Conservation (phyloP, 192 early-diverging fungal species). For the Spinellus fusiger region DNA sequence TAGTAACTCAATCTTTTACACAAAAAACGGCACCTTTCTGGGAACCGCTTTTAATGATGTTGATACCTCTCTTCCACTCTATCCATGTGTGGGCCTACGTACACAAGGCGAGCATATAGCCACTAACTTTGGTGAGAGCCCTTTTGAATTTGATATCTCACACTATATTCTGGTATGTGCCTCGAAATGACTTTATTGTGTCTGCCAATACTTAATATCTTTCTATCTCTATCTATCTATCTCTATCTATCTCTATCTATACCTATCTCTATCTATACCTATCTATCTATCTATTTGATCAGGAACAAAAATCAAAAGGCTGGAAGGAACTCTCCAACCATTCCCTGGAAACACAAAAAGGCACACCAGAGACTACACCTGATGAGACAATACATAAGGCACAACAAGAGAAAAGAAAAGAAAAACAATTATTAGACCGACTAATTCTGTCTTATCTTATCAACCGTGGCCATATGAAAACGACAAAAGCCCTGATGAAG, state of each 20-base stretch:
- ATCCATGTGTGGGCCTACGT: constrained; percentile 66
- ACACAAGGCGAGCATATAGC: constrained; percentile 70
- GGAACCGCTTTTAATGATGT: constrained; percentile 47
- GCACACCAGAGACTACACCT: constrained; percentile 7
- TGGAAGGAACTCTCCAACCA: not conserved
- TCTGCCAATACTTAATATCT: no score
- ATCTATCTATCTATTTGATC: no score
- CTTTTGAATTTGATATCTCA: constrained; percentile 70
- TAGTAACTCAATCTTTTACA: constrained; percentile 72
- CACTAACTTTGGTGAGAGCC: constrained; percentile 70
- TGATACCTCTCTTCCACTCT: constrained; percentile 38
- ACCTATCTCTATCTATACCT: no score
- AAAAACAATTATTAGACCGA: constrained; percentile 32
- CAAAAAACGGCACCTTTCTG: constrained; percentile 81
- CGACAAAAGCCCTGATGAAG: constrained; percentile 61
- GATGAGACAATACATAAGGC: constrained; percentile 8
- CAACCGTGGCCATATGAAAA: constrained; percentile 72
- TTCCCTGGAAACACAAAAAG: not conserved
- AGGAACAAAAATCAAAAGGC: no score
- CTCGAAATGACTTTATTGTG: no score
- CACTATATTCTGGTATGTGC: constrained; percentile 50
- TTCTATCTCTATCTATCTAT: no score
- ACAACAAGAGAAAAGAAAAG: constrained; percentile 3
- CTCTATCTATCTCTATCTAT: no score
- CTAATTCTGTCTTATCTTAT: constrained; percentile 75